Evolutionary conservation across 2,329 filamentous ascomycete genomes (phyloP).

Genomic region (Lecanicillium sp.): DNA sequence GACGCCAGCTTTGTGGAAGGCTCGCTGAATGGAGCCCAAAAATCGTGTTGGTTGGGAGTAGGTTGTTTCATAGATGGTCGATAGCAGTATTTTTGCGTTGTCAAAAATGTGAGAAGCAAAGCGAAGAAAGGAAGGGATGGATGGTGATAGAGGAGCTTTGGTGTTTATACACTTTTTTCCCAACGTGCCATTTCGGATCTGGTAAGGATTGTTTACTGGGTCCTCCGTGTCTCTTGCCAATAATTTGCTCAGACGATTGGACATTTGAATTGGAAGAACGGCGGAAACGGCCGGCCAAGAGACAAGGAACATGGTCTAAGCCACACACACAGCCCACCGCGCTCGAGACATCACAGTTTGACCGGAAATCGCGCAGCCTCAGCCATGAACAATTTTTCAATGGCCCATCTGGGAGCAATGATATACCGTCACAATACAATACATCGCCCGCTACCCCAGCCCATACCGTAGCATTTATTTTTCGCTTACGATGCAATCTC

Average conservation of each 20-base stretch:
- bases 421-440: too few species aligned
- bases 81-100: too few species aligned
- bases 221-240: not conserved
- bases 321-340: constrained; percentile 9
- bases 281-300: constrained; percentile 3
- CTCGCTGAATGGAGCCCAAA: constrained; percentile 10
- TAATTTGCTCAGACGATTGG: not conserved
- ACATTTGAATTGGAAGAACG: not conserved
- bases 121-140: not conserved
- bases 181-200: not conserved
- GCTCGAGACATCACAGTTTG: not conserved
- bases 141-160: not conserved
- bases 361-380: constrained; percentile 3
- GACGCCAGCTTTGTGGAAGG: constrained; percentile 14
- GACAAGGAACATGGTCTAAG: constrained; percentile 8
- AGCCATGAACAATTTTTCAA: too few species aligned
- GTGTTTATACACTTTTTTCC: not conserved
- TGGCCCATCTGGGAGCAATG: too few species aligned
- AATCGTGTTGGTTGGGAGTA: constrained; percentile 1
- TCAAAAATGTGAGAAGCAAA: not conserved
- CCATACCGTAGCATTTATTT: too few species aligned
- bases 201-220: not conserved
- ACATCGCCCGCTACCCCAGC: too few species aligned
- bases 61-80: constrained; percentile 6
- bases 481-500: too few species aligned